Evolutionary conservation across 441 rosid species (phyloP), one percentile per base, ranked within the genome.

Genomic region (Theobroma grandiflorum): DNA sequence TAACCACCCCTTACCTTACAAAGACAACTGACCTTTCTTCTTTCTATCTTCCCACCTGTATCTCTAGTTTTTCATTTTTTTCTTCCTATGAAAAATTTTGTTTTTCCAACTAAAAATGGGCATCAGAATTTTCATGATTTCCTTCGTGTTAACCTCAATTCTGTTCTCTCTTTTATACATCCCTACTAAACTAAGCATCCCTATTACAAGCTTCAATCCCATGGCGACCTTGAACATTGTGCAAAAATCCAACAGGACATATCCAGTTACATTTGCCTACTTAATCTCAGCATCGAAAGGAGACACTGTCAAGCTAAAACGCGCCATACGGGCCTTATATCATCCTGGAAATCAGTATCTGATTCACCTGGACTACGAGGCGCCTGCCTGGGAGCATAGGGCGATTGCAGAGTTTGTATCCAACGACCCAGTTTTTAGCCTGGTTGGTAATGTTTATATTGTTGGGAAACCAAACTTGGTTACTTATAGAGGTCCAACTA

Each of bases 401-500:
- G 92, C 88, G 84, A 82, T 92, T 79, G 91, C 82, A 12, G 64
- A 87, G 74, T 84, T 90, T 40, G 90, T 92, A 2, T 70, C 88
- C 0, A 80, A 75, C 50, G 92, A 92, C 59, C 85, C 87, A 6
- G 82, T 89, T 50, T 88, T 89, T 67, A 83, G 88, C 37, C 0
- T 70, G 8, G 86, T 86, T 14, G 91, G 91, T 15, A 92, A 92
- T 81, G 95, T 92, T 2, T 88, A 89, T 85, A 74, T 92, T 20
- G 91, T 92, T 3, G 87, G 89, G n/a, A 92, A 86, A 81, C 89
- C 95, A 0, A 90, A 92, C 75, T 76, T 90, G 70, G 94, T 92
- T 11, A 90, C 92, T 64, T 92, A 92, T 6, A 88, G 95, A 79
- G 95, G 95, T 12, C 94, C 95, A 1, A 89, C 95, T 35, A 92